phyloP scores from a whole-genome alignment of 140 eudicot genomes.

The Anethum foeniculum region DNA sequence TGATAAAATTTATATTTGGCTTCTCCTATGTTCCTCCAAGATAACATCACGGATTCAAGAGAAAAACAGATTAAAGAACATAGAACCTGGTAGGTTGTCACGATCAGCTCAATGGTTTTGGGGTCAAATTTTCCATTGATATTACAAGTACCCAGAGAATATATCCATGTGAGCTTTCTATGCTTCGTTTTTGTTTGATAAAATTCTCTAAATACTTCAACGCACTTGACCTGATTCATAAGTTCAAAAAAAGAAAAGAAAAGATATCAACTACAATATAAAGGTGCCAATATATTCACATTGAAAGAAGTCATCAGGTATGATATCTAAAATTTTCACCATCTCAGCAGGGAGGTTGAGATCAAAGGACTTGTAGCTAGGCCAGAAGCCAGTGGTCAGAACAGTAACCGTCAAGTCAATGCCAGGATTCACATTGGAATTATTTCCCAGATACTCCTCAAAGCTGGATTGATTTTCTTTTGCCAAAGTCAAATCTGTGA shows the following conservation, averaged over 20 bases:
- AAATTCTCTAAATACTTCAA: conserved; percentile 85
- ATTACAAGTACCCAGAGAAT: conserved; percentile 92
- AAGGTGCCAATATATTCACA: not conserved
- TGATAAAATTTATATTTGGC: too few relatives aligned
- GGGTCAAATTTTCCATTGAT: conserved; percentile 85
- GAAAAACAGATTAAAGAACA: not conserved
- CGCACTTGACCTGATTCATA: conserved; percentile 69
- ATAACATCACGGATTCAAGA: not conserved
- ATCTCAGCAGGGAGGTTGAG: conserved; percentile 94
- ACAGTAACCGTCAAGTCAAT: conserved; percentile 97
- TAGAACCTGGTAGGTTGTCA: conserved; percentile 87
- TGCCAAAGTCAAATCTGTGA: conserved; percentile 91
- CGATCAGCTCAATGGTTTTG: conserved; percentile 82
- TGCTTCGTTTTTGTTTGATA: conserved; percentile 97
- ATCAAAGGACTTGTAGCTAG: conserved; percentile 95
- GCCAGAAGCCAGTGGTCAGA: conserved; percentile 97
- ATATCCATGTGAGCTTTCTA: conserved; percentile 95
- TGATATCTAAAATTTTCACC: conserved; percentile 30
- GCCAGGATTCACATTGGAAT: conserved; percentile 73
- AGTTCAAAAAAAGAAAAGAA: not conserved
- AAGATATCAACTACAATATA: conserved; percentile 5
- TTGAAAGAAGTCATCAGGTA: not conserved
- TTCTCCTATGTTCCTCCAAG: not conserved
- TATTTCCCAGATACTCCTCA: conserved; percentile 71
- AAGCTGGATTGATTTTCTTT: conserved; percentile 82